Base-by-base conservation (phyloP, 441 rosid genomes). In the Erodium trifolium region DNA sequence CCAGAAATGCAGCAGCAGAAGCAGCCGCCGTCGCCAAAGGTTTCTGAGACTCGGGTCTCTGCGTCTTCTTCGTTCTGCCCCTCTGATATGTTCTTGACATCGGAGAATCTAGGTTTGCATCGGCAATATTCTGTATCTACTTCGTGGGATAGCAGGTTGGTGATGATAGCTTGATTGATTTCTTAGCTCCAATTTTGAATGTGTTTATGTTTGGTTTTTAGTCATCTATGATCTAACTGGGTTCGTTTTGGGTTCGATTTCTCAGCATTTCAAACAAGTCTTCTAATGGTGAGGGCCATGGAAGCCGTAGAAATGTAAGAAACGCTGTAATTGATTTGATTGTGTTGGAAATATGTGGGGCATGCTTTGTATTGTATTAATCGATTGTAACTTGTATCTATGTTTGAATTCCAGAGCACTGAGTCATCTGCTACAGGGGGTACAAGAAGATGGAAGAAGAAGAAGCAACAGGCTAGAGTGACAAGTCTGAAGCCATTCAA, bases 111-210 rank as follows among this genome's bases (percentile, higher is more conserved):
- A 14, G 97, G 97, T 2, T 73, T 91, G 72, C 87, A 89, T 75
- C 75, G 82, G 10, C 79, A 78, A 70, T 75, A 79, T 76, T 84
- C 97, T 0, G 67, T 79, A 17, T 88, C 92, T 59, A 82, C 93
- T 66, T 93, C 97, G 0, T 78, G 91, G 90, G 96, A 91, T 70
- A 75, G 87, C 73, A 92, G 96, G 96, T 87, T 60, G 65, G 87
- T 82, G 66, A 45, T 35, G 18, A n/a, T 16, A 53, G 55, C 18
- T 37, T 23, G 43, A 63, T n/a, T 72, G 67, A 35, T 70, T 70
- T 18, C 39, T n/a, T 43, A 13, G 19, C 41, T 34, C 34, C 63
- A 17, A 16, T 53, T 49, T 63, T 23, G 34, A 55, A 57, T 11
- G 43, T 10, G 17, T 16, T 53, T 34, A 23, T 12, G 49, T 73